These are phyloP conservation scores for Myxozyma vanderwaltii DNA, from an alignment of 805 yeast species.

Conservation along the genomic window DNA sequence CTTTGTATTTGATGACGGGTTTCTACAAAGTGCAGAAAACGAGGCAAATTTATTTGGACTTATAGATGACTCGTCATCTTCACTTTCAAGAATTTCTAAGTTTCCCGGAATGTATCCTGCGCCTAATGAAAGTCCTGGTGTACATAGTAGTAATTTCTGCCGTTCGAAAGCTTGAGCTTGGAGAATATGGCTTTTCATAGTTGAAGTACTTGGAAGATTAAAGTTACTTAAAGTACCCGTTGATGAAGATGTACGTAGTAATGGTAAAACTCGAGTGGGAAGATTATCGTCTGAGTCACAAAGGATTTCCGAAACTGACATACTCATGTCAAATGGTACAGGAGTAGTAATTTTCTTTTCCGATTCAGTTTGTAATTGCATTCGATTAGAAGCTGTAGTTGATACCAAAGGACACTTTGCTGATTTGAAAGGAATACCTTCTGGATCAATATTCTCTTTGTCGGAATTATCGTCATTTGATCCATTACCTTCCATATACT, in stretches of 20 bases:
- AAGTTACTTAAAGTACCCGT: neutral
- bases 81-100: neutral
- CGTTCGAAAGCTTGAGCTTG: neutral
- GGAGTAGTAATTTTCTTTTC: neutral
- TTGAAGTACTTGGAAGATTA: neutral
- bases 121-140: neutral
- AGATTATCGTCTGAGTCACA: conserved; percentile 1
- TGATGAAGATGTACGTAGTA: too few relatives aligned
- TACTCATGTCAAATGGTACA: conserved; percentile 14
- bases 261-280: neutral
- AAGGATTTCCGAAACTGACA: conserved; percentile 17
- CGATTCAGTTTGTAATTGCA: neutral
- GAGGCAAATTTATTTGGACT: neutral
- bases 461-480: conserved; percentile 10
- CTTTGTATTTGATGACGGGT: neutral
- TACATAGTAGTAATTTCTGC: neutral
- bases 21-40: conserved; percentile 1
- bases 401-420: neutral
- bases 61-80: neutral
- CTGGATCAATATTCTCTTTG: conserved; percentile 27
- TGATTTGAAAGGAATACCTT: neutral
- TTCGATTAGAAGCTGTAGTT: neutral
- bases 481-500: too few relatives aligned
- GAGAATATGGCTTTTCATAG: neutral
- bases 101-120: neutral